A percentile compares a stretch with the other conserved stretches of the same genome.
These are phyloP conservation scores for Mycena alexandri DNA, from an alignment of 768 basidiomycete species.

Conservation along the genomic window DNA sequence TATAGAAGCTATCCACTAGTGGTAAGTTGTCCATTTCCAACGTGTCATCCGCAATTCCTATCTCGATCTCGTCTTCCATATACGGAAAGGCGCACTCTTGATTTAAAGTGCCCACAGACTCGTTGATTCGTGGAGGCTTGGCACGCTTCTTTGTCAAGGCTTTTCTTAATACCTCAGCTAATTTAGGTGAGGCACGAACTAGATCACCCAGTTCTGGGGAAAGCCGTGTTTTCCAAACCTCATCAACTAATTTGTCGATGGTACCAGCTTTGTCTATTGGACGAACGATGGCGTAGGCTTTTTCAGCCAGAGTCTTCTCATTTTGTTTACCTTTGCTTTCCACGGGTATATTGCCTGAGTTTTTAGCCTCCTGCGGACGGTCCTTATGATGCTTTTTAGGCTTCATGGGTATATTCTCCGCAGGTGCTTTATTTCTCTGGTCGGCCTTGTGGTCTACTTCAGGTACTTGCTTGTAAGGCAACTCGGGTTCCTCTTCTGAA, in stretches of 20 bases:
- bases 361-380: neutral
- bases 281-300: too few species aligned
- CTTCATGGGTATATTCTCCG: neutral
- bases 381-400: neutral
- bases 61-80: constrained; percentile 7
- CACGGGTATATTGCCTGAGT: neutral
- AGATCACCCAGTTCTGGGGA: too few species aligned
- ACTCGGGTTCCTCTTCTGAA: neutral
- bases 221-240: neutral
- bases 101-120: neutral
- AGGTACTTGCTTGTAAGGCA: neutral
- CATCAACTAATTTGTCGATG: neutral
- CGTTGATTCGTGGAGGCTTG: neutral
- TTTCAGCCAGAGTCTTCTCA: too few species aligned
- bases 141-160: neutral
- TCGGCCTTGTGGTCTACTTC: neutral
- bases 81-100: neutral
- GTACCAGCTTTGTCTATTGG: neutral
- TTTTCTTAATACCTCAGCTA: neutral
- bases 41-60: neutral
- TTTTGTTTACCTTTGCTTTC: neutral
- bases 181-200: neutral
- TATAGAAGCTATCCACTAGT: neutral
- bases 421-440: neutral
- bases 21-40: neutral